phyloP scores from a whole-genome alignment of 2,329 filamentous ascomycete species.

The Periglandula ipomoeae region DNA sequence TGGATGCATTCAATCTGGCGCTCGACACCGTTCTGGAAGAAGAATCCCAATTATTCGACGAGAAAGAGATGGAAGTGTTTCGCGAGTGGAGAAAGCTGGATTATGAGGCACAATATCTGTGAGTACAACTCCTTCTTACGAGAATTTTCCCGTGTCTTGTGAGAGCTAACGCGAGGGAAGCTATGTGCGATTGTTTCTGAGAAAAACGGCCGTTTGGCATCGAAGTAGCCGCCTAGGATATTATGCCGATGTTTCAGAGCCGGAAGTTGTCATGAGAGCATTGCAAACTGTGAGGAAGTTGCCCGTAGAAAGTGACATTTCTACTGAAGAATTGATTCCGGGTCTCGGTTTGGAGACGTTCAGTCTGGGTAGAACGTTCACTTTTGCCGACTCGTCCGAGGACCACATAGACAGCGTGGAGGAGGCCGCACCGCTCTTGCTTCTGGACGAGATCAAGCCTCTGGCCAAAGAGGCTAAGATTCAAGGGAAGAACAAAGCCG shows the following conservation, averaged over 20 bases:
- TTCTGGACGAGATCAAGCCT: constrained; percentile 78
- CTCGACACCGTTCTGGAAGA: constrained; percentile 83
- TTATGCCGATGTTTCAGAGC: constrained; percentile 71
- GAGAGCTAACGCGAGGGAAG: constrained; percentile 33
- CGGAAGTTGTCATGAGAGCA: constrained; percentile 53
- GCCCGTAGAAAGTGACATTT: constrained; percentile 27
- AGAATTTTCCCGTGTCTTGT: no score
- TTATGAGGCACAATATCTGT: constrained; percentile 90
- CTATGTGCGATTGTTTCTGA: constrained; percentile 85
- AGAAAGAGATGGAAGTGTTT: constrained; percentile 70
- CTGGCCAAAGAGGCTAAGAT: constrained; percentile 82
- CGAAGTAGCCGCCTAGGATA: constrained; percentile 70
- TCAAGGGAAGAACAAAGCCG: constrained; percentile 78
- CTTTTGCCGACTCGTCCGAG: constrained; percentile 72
- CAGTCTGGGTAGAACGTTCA: constrained; percentile 49
- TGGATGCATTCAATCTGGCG: constrained; percentile 92
- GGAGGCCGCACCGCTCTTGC: constrained; percentile 72
- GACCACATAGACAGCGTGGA: constrained; percentile 67
- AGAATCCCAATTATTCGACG: constrained; percentile 79
- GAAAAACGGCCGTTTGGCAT: constrained; percentile 90
- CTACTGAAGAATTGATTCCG: constrained; percentile 13
- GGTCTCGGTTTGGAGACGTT: constrained; percentile 31
- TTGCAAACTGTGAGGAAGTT: constrained; percentile 53
- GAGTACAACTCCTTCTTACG: no score
- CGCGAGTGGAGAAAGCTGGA: constrained; percentile 59